Evolutionary conservation across 2,329 filamentous ascomycete species (phyloP).

Genomic region (Amylocarpus encephaloides): DNA sequence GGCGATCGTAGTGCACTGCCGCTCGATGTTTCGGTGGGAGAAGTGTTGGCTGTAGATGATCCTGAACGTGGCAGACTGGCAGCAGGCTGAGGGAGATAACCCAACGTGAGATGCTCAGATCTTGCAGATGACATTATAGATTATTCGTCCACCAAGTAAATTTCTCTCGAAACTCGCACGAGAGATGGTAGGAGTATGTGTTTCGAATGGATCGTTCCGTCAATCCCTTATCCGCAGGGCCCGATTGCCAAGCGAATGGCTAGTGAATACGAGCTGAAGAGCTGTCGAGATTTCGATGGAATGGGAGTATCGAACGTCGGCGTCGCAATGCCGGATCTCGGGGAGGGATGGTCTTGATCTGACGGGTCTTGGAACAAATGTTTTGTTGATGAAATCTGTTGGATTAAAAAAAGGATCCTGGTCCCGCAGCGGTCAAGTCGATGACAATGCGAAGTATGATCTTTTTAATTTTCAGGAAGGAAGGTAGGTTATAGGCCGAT

Average conservation of each 20-base stretch:
- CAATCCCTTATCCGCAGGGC: conserved; percentile 5
- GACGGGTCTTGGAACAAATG: not conserved
- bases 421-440: conserved; percentile 19
- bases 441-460: conserved; percentile 19
- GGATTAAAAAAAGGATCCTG: conserved; percentile 22
- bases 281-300: conserved; percentile 1
- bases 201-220: conserved; percentile 21
- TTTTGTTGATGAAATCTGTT: conserved; percentile 12
- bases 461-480: conserved; percentile 12
- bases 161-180: conserved; percentile 25
- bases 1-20: conserved; percentile 62
- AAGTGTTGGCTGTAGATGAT: conserved; percentile 74
- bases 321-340: not conserved
- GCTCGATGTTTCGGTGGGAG: conserved; percentile 67
- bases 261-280: conserved; percentile 9
- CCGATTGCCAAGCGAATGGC: conserved; percentile 6
- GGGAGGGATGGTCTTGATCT: conserved; percentile 3
- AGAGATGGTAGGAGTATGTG: conserved; percentile 24
- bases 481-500: conserved; percentile 25
- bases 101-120: conserved; percentile 80
- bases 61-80: conserved; percentile 44
- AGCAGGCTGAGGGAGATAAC: conserved; percentile 56
- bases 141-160: conserved; percentile 40
- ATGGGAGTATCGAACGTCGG: not conserved
- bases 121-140: conserved; percentile 90